Percentiles rank a stretch among this genome's conserved stretches.
phyloP scores from a whole-genome alignment of 805 yeast species.

The Candida palmyrensis region DNA sequence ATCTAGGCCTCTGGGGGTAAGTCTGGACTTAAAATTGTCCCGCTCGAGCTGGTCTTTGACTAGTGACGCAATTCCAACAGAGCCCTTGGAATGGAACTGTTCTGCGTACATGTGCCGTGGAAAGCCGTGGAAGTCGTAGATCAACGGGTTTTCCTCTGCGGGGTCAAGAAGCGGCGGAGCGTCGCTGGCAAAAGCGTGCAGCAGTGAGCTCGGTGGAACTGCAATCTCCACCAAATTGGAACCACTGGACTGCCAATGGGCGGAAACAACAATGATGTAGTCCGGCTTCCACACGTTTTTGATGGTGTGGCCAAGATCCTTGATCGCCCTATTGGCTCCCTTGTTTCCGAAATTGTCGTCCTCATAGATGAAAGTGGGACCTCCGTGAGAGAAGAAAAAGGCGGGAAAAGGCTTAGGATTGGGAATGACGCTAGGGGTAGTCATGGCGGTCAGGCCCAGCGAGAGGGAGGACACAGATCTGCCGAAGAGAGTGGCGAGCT shows the following conservation, averaged over 20 bases:
- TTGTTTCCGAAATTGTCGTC: conserved; percentile 44
- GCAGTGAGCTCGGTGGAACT: conserved; percentile 40
- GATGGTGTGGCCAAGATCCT: conserved; percentile 48
- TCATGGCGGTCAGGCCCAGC: no score
- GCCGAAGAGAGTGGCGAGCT: no score
- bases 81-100: conserved; percentile 50
- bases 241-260: conserved; percentile 65
- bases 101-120: conserved; percentile 61
- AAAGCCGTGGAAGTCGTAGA: conserved; percentile 75
- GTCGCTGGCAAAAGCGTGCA: conserved; percentile 2
- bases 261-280: conserved; percentile 62
- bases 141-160: conserved; percentile 44
- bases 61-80: conserved; percentile 37
- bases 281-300: conserved; percentile 52
- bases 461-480: no score
- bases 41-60: conserved; percentile 36
- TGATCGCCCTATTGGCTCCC: conserved; percentile 56
- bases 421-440: no score
- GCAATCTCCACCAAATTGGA: conserved; percentile 44
- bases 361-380: conserved; percentile 68
- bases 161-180: conserved; percentile 1
- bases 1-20: conserved; percentile 63
- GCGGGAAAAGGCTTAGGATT: conserved; percentile 44
- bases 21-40: conserved; percentile 39
- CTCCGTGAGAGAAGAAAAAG: conserved; percentile 77